Base-by-base conservation (phyloP, 2,329 filamentous ascomycete genomes). In the Bertia moriformis region DNA sequence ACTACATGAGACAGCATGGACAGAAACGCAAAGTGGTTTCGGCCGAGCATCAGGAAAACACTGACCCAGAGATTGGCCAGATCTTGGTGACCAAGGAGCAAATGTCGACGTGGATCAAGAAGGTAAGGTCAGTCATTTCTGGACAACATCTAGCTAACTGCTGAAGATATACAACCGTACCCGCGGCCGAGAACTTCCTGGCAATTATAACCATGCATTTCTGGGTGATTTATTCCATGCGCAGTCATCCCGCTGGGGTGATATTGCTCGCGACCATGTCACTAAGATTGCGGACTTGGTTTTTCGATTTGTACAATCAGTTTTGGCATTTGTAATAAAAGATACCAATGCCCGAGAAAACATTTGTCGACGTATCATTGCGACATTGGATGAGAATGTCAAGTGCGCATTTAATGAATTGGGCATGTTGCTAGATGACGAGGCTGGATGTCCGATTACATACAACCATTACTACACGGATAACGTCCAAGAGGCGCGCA, bases 141-240 rank as follows among this genome's bases (percentile, higher is more conserved):
- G 27, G 17, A 38, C 18, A 41, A 32, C 39, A 42, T 38, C 18
- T 10, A n/a, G 15, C 36, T 44, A 40, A 44, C 38, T 37, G 32
- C 15, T 20, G 14, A 22, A 48, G 47, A 41, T 39, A 18, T 48
- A 45, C 33, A 10, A 35, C 14, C 32, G 42, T 35, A 40, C 46
- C 30, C 19, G 42, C 20, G 41, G 59, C 43, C 54, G 36, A 40
- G 54, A 59, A 40, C 44, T 59, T 5, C 47, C 49, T 14, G 56
- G 56, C 3, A 51, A 49, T 18, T 53, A 54, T 44, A 59, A 58
- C 43, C 49, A 56, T 10, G 45, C 54, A 2, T 44, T 60, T 7
- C 41, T 59, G 15, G 46, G 51, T 4, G 56, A 60, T 38, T 44
- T 60, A 13, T 59, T 58, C 38, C 46, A 49, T 36, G 49, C 51